Conservation (phyloP, 352 stramenopile genomes). For the Globisporangium paroecandrum region DNA sequence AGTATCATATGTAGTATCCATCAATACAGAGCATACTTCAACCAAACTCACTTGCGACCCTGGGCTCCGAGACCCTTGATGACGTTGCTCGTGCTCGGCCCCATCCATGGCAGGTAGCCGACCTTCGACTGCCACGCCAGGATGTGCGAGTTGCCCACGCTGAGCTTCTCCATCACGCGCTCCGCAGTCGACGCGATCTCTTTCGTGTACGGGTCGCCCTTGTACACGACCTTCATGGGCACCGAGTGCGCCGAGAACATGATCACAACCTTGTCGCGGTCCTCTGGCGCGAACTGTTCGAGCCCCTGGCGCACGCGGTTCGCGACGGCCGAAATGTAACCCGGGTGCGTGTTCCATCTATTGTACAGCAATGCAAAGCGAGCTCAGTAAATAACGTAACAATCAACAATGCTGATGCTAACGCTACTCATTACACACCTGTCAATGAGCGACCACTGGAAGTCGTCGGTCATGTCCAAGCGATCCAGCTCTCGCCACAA, state of each 20-base stretch:
- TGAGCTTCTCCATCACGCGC: conserved; percentile 68
- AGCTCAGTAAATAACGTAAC: background rate
- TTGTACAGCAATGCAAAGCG: background rate
- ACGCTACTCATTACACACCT: conserved; percentile 14
- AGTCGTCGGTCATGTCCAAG: conserved; percentile 85
- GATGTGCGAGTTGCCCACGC: conserved; percentile 76
- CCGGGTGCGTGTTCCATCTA: conserved; percentile 94
- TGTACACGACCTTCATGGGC: conserved; percentile 89
- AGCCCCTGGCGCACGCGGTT: conserved; percentile 92
- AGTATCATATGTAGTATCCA: background rate
- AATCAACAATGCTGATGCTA: background rate
- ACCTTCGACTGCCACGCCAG: conserved; percentile 98
- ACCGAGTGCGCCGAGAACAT: conserved; percentile 90
- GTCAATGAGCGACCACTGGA: conserved; percentile 84
- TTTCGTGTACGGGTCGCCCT: conserved; percentile 85
- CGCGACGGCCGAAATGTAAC: conserved; percentile 93
- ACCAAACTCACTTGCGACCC: conserved; percentile 83
- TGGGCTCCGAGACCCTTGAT: conserved; percentile 90
- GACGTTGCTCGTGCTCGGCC: conserved; percentile 95
- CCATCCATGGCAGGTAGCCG: conserved; percentile 97
- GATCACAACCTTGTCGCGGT: conserved; percentile 87
- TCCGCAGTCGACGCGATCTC: conserved; percentile 77
- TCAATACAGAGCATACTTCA: background rate
- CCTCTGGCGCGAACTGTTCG: conserved; percentile 86
- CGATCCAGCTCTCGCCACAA: conserved; percentile 80